Base-by-base conservation (phyloP, 495 filamentous ascomycete genomes). In the Zalerion maritima region DNA sequence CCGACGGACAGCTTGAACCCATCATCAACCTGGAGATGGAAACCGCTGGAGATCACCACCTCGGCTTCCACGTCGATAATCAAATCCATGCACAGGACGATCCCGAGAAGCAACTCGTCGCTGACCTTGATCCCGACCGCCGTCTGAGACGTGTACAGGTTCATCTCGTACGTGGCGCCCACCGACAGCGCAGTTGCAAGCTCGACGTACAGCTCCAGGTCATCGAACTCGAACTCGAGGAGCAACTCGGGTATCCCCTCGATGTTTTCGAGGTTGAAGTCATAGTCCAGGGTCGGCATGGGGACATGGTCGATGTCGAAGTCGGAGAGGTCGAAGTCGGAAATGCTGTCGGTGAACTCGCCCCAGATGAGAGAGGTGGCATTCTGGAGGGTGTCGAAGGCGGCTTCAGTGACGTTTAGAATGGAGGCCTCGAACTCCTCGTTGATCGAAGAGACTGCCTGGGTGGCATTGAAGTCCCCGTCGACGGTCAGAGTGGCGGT, bases 1-100 rank as follows among this genome's bases (percentile, higher is more conserved):
- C 45, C 44, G 34, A 67, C 41, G 15, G 63, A 49, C 25, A 64
- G 38, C 1, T 38, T 37, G 14, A 64, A 32, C 0, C 55, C 53
- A 26, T 66, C 57, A 8, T 70, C 56, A 2, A 69, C 44, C 37
- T 57, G 54, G 31, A 70, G 51, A 32, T 70, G 65, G 22, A 71
- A 55, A 1, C 64, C 67, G 29, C 48, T 60, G 31, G 54, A 55
- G 22, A 71, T 62, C 30, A 64, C 55, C 21, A 69, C 51, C 28
- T 58, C 47, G 2, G 50, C 43, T 6, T 61, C 42, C 4, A 49
- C 58, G 24, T 49, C 55, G 7, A 71, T 40, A 18, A 71, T 58
- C 25, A 71, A 35, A 34, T 67, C 62, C 11, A 67, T 37, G 12
- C 50, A 40, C 26, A 65, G 55, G 15, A 62, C 35, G 7, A 58